These are phyloP conservation scores for Trapa bicornis DNA, from an alignment of 345 rosid species.

Conservation along the genomic window DNA sequence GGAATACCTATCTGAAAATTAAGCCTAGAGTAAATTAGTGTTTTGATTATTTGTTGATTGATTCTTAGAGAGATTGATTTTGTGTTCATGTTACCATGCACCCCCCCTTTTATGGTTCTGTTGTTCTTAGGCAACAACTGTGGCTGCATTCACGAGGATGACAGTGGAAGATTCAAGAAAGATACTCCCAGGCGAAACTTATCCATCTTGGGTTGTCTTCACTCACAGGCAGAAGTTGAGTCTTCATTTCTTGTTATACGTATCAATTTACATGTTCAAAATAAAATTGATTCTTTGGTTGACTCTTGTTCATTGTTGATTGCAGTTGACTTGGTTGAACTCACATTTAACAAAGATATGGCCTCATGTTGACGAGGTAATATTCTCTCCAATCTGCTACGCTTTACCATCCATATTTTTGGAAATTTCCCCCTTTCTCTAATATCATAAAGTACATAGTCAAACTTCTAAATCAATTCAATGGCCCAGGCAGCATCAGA, in stretches of 20 bases:
- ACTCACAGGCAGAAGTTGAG: conserved; percentile 80
- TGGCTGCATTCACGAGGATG: conserved; percentile 96
- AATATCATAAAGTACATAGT: no score
- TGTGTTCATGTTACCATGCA: no score
- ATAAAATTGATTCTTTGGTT: no score
- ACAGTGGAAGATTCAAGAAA: conserved; percentile 85
- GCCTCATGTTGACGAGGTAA: conserved; percentile 80
- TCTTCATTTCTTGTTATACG: neutral
- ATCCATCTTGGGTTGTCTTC: conserved; percentile 98
- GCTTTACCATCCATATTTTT: neutral
- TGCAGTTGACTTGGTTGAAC: conserved; percentile 90
- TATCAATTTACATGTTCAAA: no score
- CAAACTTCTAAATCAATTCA: no score
- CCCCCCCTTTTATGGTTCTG: no score
- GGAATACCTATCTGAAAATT: no score
- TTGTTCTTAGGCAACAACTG: conserved; percentile 46
- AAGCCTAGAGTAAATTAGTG: no score
- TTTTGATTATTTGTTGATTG: no score
- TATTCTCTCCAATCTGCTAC: conserved; percentile 6
- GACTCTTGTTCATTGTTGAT: conserved; percentile 6
- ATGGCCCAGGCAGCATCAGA: conserved; percentile 84
- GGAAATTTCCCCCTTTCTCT: neutral
- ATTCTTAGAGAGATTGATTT: no score
- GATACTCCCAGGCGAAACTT: conserved; percentile 63
- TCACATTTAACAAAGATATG: conserved; percentile 85